These are phyloP conservation scores for Solanum ahanhuiri DNA, from an alignment of 257 asterid species.

Conservation along the genomic window DNA sequence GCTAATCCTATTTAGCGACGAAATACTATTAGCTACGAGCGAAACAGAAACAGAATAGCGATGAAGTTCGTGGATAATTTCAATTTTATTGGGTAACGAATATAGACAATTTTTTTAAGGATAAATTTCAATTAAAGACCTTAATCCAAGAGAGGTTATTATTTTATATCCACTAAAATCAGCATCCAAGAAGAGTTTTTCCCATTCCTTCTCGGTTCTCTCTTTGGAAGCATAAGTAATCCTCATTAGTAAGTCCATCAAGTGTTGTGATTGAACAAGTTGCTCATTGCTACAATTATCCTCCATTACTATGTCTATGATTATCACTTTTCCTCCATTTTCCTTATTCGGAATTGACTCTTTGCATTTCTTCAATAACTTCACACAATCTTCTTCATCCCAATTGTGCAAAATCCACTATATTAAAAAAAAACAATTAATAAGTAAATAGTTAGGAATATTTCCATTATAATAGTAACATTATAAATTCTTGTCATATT, in stretches of 20 bases:
- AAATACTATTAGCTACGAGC: too few relatives aligned
- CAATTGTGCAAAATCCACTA: constrained; percentile 1
- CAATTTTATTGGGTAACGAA: background rate
- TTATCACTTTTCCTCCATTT: background rate
- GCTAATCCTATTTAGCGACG: fast-evolving
- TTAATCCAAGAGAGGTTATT: background rate
- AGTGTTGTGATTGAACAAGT: background rate
- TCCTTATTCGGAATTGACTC: background rate
- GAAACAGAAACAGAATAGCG: fast-evolving
- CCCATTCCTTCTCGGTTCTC: background rate
- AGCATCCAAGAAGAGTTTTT: background rate
- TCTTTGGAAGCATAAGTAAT: background rate
- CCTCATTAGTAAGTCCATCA: background rate
- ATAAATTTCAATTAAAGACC: background rate
- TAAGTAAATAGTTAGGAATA: background rate
- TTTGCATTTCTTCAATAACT: background rate
- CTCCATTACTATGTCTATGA: background rate
- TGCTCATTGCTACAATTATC: background rate
- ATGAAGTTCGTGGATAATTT: too few relatives aligned
- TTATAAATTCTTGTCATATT: background rate
- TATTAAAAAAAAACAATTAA: background rate
- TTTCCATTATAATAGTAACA: background rate
- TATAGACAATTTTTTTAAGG: background rate
- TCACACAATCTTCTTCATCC: background rate
- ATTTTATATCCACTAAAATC: background rate